phyloP scores from a whole-genome alignment of 306 rosid genomes.

The Styphnolobium japonicum region DNA sequence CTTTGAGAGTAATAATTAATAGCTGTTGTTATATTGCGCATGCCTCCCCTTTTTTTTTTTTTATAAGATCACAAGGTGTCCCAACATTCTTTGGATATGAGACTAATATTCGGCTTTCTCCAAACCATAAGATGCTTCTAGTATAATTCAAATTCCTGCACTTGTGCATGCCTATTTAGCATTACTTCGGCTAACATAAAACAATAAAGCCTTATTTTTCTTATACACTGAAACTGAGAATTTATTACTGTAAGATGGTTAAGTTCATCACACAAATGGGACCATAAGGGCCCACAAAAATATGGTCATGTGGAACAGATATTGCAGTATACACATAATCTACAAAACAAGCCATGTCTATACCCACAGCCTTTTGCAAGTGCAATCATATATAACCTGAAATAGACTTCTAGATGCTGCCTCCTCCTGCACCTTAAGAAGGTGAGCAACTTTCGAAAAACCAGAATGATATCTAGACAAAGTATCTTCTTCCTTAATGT shows the following conservation, averaged over 20 bases:
- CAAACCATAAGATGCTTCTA: no score
- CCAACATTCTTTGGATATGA: no score
- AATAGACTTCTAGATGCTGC: constrained; percentile 49
- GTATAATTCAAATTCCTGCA: no score
- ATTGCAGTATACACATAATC: not conserved
- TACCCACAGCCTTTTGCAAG: constrained; percentile 60
- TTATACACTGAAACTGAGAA: not conserved
- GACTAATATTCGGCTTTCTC: no score
- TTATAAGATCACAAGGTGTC: no score
- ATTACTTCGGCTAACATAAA: no score
- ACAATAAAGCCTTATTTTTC: not conserved
- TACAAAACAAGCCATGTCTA: constrained; percentile 3
- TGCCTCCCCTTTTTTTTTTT: no score
- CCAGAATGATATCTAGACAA: constrained; percentile 52
- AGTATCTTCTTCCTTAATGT: constrained; percentile 45
- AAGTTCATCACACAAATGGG: not conserved
- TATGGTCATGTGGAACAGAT: not conserved
- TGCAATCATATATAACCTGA: constrained; percentile 63
- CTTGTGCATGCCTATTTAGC: no score
- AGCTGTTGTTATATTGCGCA: no score
- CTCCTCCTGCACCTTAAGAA: constrained; percentile 63
- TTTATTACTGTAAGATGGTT: not conserved
- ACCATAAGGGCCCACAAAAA: not conserved
- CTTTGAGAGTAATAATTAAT: no score
- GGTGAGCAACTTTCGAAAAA: constrained; percentile 68